Evolutionary conservation across 2,329 filamentous ascomycete species (phyloP).

Genomic region (Corynespora cassiicola): DNA sequence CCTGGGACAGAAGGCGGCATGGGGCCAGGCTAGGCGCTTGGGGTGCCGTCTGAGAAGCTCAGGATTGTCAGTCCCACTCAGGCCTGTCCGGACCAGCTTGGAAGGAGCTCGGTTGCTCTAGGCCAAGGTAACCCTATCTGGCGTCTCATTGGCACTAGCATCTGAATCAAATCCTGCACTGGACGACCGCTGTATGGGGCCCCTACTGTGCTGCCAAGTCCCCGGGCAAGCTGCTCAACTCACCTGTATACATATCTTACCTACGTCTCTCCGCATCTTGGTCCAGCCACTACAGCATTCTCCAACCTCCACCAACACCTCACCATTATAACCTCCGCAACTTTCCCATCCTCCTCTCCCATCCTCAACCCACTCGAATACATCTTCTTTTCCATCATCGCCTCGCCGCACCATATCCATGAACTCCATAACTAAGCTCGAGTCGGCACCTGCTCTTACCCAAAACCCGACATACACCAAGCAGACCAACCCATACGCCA

Average conservation of each 20-base stretch:
- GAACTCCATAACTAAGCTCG: slow-evolving; percentile 20
- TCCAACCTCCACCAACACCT: slow-evolving; percentile 12
- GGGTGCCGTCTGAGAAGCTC: slow-evolving; percentile 16
- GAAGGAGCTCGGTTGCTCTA: slow-evolving; percentile 24
- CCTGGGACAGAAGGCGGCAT: slow-evolving; percentile 17
- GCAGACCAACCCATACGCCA: slow-evolving; percentile 34
- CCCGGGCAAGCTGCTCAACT: slow-evolving; percentile 20
- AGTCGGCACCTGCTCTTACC: slow-evolving; percentile 17
- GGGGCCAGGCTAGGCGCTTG: slow-evolving; percentile 21
- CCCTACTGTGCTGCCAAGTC: slow-evolving; percentile 18
- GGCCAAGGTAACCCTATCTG: slow-evolving; percentile 22
- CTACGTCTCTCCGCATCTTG: slow-evolving; percentile 23
- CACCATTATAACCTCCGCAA: slow-evolving; percentile 12
- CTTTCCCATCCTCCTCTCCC: slow-evolving; percentile 6
- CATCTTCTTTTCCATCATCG: slow-evolving; percentile 9
- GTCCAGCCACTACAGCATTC: slow-evolving; percentile 21
- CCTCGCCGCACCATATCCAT: slow-evolving; percentile 17
- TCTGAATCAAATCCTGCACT: slow-evolving; percentile 29
- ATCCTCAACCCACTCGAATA: slow-evolving; percentile 3
- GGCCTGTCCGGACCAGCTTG: slow-evolving; percentile 22
- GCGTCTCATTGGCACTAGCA: slow-evolving; percentile 23
- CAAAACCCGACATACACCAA: slow-evolving; percentile 15
- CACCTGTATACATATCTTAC: slow-evolving; percentile 33
- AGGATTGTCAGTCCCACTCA: slow-evolving; percentile 20
- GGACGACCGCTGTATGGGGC: slow-evolving; percentile 30